Evolutionary conservation across 1,139 yeast species (phyloP), one percentile per base, ranked within the genome.

Genomic region (Nakaseomyces uthaithaninus): DNA sequence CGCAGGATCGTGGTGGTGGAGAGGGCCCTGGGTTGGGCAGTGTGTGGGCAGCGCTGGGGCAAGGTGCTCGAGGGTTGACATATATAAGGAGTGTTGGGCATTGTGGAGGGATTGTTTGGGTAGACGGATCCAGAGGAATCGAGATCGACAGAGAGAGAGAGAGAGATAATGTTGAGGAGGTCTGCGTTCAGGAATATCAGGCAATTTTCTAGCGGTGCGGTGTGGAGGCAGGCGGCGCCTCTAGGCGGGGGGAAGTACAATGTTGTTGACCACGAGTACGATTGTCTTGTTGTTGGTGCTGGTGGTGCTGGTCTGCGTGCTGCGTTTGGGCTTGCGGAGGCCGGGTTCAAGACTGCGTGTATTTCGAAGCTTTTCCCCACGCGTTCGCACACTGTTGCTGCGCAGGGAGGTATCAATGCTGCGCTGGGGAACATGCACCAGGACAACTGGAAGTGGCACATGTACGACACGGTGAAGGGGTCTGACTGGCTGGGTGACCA

Each of bases 401-500:
- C 98, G 43, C 98, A 91, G 69, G 98, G 98, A 68, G 98, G 98
- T 70, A 91, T 91, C 68, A 91, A 91, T 60, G 98, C 98, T 55
- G 98, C 98, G 33, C 74, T 91, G 50, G 91, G 69, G 53, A 91
- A 91, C 73, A 89, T 91, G 95, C 97, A 93, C 71, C 73, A 76
- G 54, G 98, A 91, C 66, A 91, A 89, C 71, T 91, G 98, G 98
- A 93, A 85, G 66, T 91, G 98, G 97, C 98, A 91, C 68, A 89
- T 91, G 95, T 89, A 89, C 68, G 98, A 91, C 63, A 91, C 98
- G 59, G 98, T 91, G 58, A 91, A 91, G 71, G 98, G 98, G 50
- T 87, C 96, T n/a, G 98, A 91, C 70, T 91, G 98, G 98, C 77
- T 91, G 50, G 98, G 98, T 58, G 98, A 91, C 69, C 98, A 91